phyloP scores from a whole-genome alignment of 495 filamentous ascomycete genomes.

The Pyrenopolyporus hunteri region DNA sequence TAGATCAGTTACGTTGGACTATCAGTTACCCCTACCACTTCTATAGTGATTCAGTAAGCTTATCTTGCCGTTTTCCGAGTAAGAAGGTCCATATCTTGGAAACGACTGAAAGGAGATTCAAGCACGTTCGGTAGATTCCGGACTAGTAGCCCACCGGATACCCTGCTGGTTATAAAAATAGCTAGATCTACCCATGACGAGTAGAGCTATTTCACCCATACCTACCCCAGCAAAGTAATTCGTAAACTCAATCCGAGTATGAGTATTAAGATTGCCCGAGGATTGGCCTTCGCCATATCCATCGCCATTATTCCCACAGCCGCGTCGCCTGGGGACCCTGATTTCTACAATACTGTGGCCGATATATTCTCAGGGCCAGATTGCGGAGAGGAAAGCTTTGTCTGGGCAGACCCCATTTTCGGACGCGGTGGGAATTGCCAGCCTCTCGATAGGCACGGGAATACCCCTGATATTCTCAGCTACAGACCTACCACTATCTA shows the following conservation, averaged over 20 bases:
- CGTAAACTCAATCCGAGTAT: background rate
- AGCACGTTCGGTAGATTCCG: background rate
- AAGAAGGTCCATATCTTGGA: background rate
- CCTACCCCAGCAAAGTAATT: background rate
- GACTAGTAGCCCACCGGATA: background rate
- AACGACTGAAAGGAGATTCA: background rate
- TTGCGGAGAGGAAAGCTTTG: constrained; percentile 19
- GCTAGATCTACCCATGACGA: no score
- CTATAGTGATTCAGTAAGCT: constrained; percentile 15
- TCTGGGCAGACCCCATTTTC: constrained; percentile 32
- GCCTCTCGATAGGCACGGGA: constrained; percentile 27
- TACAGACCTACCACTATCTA: constrained; percentile 27
- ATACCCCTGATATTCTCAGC: constrained; percentile 32
- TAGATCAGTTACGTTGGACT: background rate
- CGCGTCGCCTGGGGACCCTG: constrained; percentile 16
- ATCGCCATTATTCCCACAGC: background rate
- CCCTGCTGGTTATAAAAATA: constrained; percentile 1
- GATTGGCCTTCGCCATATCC: background rate
- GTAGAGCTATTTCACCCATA: background rate
- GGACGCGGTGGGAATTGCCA: constrained; percentile 28
- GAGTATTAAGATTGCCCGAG: constrained; percentile 5
- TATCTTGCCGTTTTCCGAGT: constrained; percentile 11
- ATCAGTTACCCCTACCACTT: constrained; percentile 2
- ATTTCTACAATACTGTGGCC: constrained; percentile 31
- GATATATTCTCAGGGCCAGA: constrained; percentile 26